phyloP scores from a whole-genome alignment of 768 basidiomycete species.

The Suillus fuscotomentosus region DNA sequence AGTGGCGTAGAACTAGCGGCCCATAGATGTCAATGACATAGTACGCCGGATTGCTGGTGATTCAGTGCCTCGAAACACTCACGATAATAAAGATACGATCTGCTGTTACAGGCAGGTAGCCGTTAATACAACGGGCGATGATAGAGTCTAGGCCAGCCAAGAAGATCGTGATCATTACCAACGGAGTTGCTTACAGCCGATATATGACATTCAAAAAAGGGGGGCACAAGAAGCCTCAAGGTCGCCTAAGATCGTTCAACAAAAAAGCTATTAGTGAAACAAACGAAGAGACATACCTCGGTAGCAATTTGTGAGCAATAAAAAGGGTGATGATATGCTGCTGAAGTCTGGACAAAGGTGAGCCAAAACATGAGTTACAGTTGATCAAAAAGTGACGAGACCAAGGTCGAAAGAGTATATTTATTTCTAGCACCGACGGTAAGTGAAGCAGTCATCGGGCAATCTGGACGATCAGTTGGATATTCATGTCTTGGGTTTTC shows the following conservation, averaged over 20 bases:
- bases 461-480: background rate
- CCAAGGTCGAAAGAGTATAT: background rate
- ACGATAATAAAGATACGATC: slow-evolving; percentile 1
- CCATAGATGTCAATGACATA: background rate
- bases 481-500: background rate
- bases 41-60: background rate
- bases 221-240: background rate
- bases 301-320: background rate
- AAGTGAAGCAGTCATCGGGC: background rate
- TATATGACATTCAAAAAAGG: background rate
- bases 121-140: background rate
- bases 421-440: background rate
- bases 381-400: background rate
- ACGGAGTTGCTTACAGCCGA: too few relatives aligned
- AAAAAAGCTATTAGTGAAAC: background rate
- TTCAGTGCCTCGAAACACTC: background rate
- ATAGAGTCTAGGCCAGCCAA: background rate
- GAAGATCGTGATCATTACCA: background rate
- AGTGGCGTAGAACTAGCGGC: background rate
- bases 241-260: background rate
- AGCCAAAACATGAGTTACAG: background rate
- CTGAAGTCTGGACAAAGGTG: background rate
- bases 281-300: background rate
- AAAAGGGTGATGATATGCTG: background rate
- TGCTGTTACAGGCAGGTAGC: background rate